phyloP scores from a whole-genome alignment of 768 basidiomycete species.

The Russula sp. region DNA sequence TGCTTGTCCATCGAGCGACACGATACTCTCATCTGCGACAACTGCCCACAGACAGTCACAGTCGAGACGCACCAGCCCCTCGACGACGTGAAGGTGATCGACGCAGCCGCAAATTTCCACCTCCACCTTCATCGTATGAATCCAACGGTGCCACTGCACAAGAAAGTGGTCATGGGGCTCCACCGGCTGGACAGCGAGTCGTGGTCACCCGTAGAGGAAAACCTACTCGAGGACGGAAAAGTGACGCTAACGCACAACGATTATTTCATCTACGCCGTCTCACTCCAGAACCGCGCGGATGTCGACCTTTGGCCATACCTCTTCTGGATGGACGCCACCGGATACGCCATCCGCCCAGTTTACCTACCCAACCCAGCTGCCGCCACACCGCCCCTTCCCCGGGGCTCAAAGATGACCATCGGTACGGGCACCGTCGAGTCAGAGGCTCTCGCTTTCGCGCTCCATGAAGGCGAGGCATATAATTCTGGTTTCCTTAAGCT shows the following conservation, averaged over 20 bases:
- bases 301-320: constrained; percentile 61
- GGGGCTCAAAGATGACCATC: constrained; percentile 42
- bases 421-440: constrained; percentile 45
- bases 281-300: constrained; percentile 50
- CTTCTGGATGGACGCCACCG: constrained; percentile 57
- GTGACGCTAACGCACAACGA: constrained; percentile 46
- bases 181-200: constrained; percentile 47
- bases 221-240: constrained; percentile 48
- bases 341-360: constrained; percentile 52
- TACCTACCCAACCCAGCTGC: constrained; percentile 47
- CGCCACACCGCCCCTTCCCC: constrained; percentile 45
- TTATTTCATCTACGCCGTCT: constrained; percentile 46
- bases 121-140: constrained; percentile 56
- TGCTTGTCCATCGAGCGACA: constrained; percentile 47
- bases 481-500: constrained; percentile 56
- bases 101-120: constrained; percentile 58
- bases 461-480: constrained; percentile 39
- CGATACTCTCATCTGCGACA: constrained; percentile 42
- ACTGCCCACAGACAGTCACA: constrained; percentile 40
- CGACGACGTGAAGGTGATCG: constrained; percentile 42
- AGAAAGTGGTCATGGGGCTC: constrained; percentile 53
- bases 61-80: constrained; percentile 39
- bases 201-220: constrained; percentile 45
- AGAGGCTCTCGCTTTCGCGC: constrained; percentile 47
- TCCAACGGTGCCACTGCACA: constrained; percentile 45